Conservation (phyloP, 1,139 yeast genomes). For the Yamadazyma songkhlaensis region DNA sequence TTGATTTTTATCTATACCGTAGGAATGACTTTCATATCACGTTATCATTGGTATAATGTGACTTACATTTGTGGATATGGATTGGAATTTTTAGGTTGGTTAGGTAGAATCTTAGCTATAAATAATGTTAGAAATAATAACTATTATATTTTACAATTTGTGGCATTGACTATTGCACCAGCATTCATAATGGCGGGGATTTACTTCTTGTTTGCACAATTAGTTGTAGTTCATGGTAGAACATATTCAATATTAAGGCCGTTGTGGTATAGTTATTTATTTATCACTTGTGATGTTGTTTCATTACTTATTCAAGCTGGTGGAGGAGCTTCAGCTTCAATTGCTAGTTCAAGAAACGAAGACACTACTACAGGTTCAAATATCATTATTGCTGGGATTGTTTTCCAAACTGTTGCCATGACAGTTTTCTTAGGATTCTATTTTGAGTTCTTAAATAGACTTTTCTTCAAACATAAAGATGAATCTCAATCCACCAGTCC, state of each 20-base stretch:
- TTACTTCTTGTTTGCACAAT: constrained; percentile 72
- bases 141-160: constrained; percentile 62
- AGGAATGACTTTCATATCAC: constrained; percentile 20
- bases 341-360: constrained; percentile 37
- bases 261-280: constrained; percentile 69
- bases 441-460: constrained; percentile 48
- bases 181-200: constrained; percentile 89
- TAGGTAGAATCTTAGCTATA: constrained; percentile 54
- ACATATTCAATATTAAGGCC: constrained; percentile 64
- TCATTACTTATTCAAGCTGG: constrained; percentile 75
- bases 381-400: constrained; percentile 80
- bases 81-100: constrained; percentile 58
- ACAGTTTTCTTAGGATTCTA: constrained; percentile 56
- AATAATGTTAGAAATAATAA: constrained; percentile 38
- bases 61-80: constrained; percentile 31
- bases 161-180: constrained; percentile 76
- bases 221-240: constrained; percentile 68
- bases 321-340: constrained; percentile 74
- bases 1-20: constrained; percentile 21
- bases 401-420: constrained; percentile 77
- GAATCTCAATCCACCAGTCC: constrained; percentile 15
- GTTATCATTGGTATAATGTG: constrained; percentile 32
- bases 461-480: constrained; percentile 34
- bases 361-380: constrained; percentile 57
- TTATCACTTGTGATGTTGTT: constrained; percentile 63